Conservation (phyloP, 148 eudicot species). For the Spergularia bocconei region DNA sequence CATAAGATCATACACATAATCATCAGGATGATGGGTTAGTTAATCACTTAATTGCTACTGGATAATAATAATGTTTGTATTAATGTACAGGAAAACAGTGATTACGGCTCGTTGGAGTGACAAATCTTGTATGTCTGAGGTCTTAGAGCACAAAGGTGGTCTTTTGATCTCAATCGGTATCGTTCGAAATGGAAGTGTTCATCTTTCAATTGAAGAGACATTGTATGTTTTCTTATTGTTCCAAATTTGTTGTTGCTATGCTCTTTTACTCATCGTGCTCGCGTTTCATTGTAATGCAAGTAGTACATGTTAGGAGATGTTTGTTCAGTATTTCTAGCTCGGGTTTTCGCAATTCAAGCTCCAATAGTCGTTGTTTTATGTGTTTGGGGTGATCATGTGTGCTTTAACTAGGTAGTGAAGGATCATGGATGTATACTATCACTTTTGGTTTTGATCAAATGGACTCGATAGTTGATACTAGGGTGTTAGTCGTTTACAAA, state of each 20-base stretch:
- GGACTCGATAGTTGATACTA: not conserved
- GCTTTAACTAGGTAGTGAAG: not conserved
- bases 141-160: slow-evolving; percentile 60
- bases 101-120: slow-evolving; percentile 68
- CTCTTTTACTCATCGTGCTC: not conserved
- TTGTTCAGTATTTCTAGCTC: not conserved
- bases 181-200: slow-evolving; percentile 53
- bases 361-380: not conserved
- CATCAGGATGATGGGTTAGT: too few relatives aligned
- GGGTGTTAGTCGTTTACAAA: not conserved
- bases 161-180: slow-evolving; percentile 72
- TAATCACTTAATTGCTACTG: not conserved
- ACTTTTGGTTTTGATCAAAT: not conserved
- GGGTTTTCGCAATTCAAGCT: not conserved
- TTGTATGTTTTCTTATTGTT: slow-evolving; percentile 45
- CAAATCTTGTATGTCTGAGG: slow-evolving; percentile 71
- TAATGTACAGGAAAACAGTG: slow-evolving; percentile 38
- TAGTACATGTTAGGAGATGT: not conserved
- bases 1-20: not conserved
- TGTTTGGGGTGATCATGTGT: not conserved
- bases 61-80: not conserved
- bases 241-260: not conserved
- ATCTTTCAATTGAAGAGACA: slow-evolving; percentile 72
- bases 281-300: not conserved
- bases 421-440: not conserved